A percentile compares a stretch with the other conserved stretches of the same genome.
Conservation (phyloP, 2,329 filamentous ascomycete genomes). For the Cryphonectria japonica region DNA sequence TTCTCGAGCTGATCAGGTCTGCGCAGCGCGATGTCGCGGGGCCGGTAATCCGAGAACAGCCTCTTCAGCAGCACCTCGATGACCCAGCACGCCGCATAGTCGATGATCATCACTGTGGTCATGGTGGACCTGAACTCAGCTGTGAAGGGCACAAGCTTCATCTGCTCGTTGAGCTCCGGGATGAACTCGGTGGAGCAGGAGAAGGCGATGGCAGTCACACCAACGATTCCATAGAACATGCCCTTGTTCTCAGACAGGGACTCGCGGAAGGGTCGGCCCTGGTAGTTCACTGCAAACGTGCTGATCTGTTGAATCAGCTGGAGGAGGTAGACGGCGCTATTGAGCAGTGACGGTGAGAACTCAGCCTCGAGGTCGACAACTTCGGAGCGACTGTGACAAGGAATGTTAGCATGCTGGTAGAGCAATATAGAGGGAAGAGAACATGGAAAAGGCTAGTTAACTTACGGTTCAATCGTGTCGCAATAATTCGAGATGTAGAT, state of each 20-base stretch:
- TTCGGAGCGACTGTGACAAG: constrained; percentile 47
- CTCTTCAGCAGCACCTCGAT: constrained; percentile 87
- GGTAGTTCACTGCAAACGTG: constrained; percentile 99
- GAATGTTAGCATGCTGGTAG: constrained; percentile 34
- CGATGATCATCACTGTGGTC: constrained; percentile 81
- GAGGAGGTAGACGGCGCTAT: constrained; percentile 94
- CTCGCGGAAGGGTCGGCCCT: constrained; percentile 96
- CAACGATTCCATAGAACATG: constrained; percentile 97
- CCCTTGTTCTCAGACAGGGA: constrained; percentile 92
- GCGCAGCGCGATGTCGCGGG: constrained; percentile 89
- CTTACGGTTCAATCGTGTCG: constrained; percentile 82
- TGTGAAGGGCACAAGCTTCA: constrained; percentile 89
- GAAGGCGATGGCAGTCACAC: constrained; percentile 88
- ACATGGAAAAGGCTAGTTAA: constrained; percentile 34
- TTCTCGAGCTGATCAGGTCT: constrained; percentile 83
- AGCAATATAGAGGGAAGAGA: not conserved
- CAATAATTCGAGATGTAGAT: constrained; percentile 94
- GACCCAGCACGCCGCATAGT: constrained; percentile 84
- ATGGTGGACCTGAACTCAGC: constrained; percentile 87
- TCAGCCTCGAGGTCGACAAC: constrained; percentile 91
- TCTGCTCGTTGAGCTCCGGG: constrained; percentile 90
- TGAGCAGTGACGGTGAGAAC: constrained; percentile 90
- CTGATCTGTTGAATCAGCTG: constrained; percentile 99
- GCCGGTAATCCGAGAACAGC: constrained; percentile 86
- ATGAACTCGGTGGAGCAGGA: constrained; percentile 93